Base-by-base conservation (phyloP, 2,329 filamentous ascomycete genomes). In the Colletotrichum brevisporum region DNA sequence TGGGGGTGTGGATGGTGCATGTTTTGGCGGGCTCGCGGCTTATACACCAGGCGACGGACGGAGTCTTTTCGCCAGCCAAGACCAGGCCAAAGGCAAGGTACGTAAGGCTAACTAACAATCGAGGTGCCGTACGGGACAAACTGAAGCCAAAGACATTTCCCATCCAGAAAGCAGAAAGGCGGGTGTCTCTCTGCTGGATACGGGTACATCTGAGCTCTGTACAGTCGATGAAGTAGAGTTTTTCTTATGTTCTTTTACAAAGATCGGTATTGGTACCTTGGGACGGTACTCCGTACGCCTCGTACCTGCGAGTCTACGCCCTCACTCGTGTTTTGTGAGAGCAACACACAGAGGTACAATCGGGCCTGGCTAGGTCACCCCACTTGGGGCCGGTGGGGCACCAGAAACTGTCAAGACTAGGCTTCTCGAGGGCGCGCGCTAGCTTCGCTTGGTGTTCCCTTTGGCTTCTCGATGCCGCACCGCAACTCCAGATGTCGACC, bases 381-480 rank as follows among this genome's bases (percentile, higher is more conserved):
- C 55, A 61, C 56, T 65, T 61, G 16, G 16, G 26, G 0, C 4
- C 15, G 18, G 45, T 52, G 45, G 58, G 16, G 21, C 51, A 21
- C 36, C 9, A 16, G 18, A 57, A 56, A 68, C 60, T 41, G 48
- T 57, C 52, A 64, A 57, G 26, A 52, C 26, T 62, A 52, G 58
- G 27, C 36, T 27, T 31, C n/a, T 54, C 36, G 26, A 45, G 50
- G 50, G 41, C 41, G 45, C 10, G 52, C 45, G 31, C 62, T 67
- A 56, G 51, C 43, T 51, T 67, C 45, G 31, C 24, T 58, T 24
- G 54, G 48, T 27, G n/a, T 52, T 67, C 48, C 26, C n/a, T 68
- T 31, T 31, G 41, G 26, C 53, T 68, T 55, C 51, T 69, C 67
- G 67, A 69, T 69, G 62, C 51, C 51, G 63, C 56, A 66, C 21